Evolutionary conservation across 352 stramenopile species (phyloP).

Genomic region (Elongisporangium anandrum): DNA sequence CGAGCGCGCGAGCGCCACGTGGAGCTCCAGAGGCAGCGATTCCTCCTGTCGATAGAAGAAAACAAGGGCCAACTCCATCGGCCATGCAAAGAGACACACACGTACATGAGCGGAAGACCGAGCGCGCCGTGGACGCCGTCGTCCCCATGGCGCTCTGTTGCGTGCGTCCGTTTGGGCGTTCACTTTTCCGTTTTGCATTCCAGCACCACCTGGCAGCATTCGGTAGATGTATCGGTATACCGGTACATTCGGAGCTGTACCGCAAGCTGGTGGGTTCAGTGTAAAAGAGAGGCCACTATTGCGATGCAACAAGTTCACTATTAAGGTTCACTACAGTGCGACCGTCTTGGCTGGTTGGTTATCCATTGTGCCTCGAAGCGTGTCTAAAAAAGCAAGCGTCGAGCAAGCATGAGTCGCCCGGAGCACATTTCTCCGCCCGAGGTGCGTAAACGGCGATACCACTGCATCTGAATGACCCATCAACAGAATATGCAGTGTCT

Average conservation of each 20-base stretch:
- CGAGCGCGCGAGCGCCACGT: not conserved
- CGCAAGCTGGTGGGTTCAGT: not conserved
- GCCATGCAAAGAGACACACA: not conserved
- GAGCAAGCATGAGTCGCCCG: slow-evolving; percentile 69
- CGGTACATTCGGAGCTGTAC: not conserved
- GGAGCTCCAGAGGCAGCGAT: not conserved
- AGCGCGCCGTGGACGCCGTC: not conserved
- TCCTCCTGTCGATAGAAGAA: not conserved
- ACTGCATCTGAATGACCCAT: not conserved
- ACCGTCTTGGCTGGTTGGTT: slow-evolving; percentile 6
- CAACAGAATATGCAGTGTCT: not conserved
- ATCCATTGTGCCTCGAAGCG: slow-evolving; percentile 16
- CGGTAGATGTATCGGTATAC: not conserved
- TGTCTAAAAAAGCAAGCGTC: slow-evolving; percentile 3
- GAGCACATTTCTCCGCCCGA: slow-evolving; percentile 84
- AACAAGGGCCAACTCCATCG: not conserved
- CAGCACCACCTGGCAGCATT: not conserved
- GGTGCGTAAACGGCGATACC: slow-evolving; percentile 24
- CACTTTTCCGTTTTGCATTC: not conserved
- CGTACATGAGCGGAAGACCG: not conserved
- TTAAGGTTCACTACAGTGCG: not conserved
- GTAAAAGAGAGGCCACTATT: not conserved
- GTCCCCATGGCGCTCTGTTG: not conserved
- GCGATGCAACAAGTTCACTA: not conserved
- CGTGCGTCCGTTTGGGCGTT: not conserved